A percentile compares a stretch with the other conserved stretches of the same genome.
These are phyloP conservation scores for Anacardium occidentale DNA, from an alignment of 345 rosid genomes.

Conservation along the genomic window DNA sequence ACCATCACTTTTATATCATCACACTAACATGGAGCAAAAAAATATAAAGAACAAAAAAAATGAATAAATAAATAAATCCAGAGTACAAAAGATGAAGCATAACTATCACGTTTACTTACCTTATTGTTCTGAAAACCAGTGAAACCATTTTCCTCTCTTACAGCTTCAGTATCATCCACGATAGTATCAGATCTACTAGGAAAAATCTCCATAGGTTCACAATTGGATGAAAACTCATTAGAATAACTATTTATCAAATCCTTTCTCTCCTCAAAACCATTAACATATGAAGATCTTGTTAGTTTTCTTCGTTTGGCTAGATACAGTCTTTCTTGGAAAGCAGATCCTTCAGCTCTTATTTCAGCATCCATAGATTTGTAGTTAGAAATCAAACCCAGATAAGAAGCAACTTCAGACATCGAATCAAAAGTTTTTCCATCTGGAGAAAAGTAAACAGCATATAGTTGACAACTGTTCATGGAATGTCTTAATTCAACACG, in stretches of 20 bases:
- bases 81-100: not conserved
- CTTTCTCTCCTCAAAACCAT: constrained; percentile 59
- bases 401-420: constrained; percentile 73
- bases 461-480: constrained; percentile 42
- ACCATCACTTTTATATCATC: not conserved
- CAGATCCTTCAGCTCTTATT: constrained; percentile 46
- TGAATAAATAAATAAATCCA: no score
- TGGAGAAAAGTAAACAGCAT: constrained; percentile 71
- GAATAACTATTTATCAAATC: constrained; percentile 39
- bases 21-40: not conserved
- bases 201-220: constrained; percentile 36
- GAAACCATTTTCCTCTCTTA: constrained; percentile 36
- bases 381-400: constrained; percentile 69
- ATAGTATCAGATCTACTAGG: constrained; percentile 30
- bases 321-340: constrained; percentile 49
- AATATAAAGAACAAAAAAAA: not conserved
- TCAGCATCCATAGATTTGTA: constrained; percentile 45
- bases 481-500: constrained; percentile 67
- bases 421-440: constrained; percentile 79
- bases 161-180: constrained; percentile 40
- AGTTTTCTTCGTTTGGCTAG: constrained; percentile 63
- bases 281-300: constrained; percentile 36
- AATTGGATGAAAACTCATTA: constrained; percentile 43
- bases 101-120: constrained; percentile 45
- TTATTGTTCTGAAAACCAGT: constrained; percentile 34